A percentile compares a stretch with the other conserved stretches of the same genome.
Evolutionary conservation across 306 rosid species (phyloP).

Genomic region (Herpetospermum pedunculosum): DNA sequence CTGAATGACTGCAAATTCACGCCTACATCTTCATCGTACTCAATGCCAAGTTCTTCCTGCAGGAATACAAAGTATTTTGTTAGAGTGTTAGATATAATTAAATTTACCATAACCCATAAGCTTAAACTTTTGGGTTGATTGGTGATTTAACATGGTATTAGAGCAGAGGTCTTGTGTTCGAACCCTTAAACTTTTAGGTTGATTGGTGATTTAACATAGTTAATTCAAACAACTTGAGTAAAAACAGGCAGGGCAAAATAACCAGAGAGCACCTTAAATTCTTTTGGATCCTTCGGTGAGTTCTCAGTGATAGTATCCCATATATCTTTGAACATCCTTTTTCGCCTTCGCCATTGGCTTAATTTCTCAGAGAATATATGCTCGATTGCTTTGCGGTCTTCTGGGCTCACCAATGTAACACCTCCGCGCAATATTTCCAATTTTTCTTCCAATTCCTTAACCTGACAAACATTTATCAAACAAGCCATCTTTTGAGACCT

Average conservation of each 20-base stretch:
- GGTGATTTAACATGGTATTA: no score
- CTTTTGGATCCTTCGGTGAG: conserved; percentile 75
- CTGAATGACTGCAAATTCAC: conserved; percentile 55
- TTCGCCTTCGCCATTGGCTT: conserved; percentile 81
- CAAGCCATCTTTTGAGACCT: background rate
- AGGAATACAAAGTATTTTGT: conserved; percentile 8
- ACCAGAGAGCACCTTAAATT: conserved; percentile 47
- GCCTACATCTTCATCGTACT: conserved; percentile 65
- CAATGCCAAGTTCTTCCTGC: conserved; percentile 91
- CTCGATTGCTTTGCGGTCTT: conserved; percentile 64
- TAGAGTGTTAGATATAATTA: no score
- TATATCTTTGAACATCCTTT: conserved; percentile 81
- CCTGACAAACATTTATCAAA: conserved; percentile 36
- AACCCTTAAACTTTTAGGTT: no score
- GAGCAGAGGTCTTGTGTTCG: no score
- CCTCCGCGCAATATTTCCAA: conserved; percentile 64
- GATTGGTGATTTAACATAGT: no score
- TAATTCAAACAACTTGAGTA: background rate
- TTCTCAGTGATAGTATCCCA: conserved; percentile 91
- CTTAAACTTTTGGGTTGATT: no score
- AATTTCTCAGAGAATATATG: conserved; percentile 31
- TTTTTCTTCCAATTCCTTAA: conserved; percentile 57
- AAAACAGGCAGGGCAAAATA: background rate
- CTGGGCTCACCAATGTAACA: conserved; percentile 76
- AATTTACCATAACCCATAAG: no score